A percentile compares a stretch with the other conserved stretches of the same genome.
phyloP scores from a whole-genome alignment of 2,329 filamentous ascomycete species.

The Coniochaeta hoffmannii region DNA sequence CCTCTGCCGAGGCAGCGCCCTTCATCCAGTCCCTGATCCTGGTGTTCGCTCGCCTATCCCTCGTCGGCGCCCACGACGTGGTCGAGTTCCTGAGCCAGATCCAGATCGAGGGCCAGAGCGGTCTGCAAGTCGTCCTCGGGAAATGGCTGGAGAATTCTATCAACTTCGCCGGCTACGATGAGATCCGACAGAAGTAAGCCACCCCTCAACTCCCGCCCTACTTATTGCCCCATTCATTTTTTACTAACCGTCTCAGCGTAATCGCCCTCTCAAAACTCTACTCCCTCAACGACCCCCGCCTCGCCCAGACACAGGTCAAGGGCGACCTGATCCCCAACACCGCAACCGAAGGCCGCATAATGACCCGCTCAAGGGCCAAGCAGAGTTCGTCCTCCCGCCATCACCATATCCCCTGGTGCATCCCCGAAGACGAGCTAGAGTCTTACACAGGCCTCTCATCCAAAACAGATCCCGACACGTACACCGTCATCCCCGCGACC shows the following conservation, averaged over 20 bases:
- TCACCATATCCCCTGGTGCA: conserved; percentile 7
- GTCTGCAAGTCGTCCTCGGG: conserved; percentile 79
- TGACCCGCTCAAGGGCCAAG: conserved; percentile 86
- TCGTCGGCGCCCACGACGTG: conserved; percentile 80
- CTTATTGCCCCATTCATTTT: neutral
- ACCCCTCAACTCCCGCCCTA: neutral
- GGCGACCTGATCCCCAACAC: conserved; percentile 80
- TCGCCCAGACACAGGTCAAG: conserved; percentile 76
- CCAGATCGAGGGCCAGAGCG: conserved; percentile 69
- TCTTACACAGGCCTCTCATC: conserved; percentile 16
- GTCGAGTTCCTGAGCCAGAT: conserved; percentile 86
- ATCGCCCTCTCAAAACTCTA: conserved; percentile 91
- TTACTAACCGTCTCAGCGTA: conserved; percentile 50
- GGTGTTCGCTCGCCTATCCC: conserved; percentile 84
- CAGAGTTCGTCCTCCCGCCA: conserved; percentile 49
- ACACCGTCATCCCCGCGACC: conserved; percentile 76
- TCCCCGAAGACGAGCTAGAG: conserved; percentile 6
- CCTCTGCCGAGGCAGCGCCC: conserved; percentile 72
- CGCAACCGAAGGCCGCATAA: conserved; percentile 63
- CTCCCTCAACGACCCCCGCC: conserved; percentile 71
- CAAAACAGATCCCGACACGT: conserved; percentile 70
- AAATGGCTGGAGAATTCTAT: conserved; percentile 98
- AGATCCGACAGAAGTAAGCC: conserved; percentile 86
- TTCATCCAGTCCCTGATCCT: conserved; percentile 96
- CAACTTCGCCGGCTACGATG: conserved; percentile 96